Base-by-base conservation (phyloP, 1,139 yeast species). In the Suhomyces bolitotheri region DNA sequence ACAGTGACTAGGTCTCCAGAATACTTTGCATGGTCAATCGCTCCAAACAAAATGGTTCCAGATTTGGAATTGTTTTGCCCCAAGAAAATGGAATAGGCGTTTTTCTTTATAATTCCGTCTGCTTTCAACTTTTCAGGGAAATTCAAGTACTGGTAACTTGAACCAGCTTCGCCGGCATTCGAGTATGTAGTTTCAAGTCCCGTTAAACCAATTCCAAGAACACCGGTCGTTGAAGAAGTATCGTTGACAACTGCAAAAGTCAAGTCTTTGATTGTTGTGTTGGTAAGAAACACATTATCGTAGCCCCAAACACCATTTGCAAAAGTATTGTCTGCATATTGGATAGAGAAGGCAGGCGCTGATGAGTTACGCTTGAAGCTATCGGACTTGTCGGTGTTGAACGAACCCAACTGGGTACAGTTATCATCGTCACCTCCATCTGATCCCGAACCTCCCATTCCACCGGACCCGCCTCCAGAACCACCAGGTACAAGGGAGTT, bases 291-390 rank as follows among this genome's bases (percentile, higher is more conserved):
- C 17, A 76, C 65, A 31, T 52, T 54, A 45, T 75, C 83, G 30
- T 57, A 51, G 12, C 78, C 81, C 82, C 78, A 75, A 37, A 64
- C 54, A 28, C 95, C 95, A 6, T 50, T 43, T 3, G 90, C 88
- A 49, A 56, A 65, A 16, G 86, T 68, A 6, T 57, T 53, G 54
- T 85, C 95, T 21, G 81, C 90, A 49, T 86, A 86, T 20, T 60
- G 41, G 47, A 83, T 83, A 32, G 29, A 12, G 43, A 71, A 71
- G 1, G 42, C 40, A 2, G 61, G 55, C 3, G 69, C 69, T 2
- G 71, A 50, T 29, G 37, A 19, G 45, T 70, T 71, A 25, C 43
- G 36, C n/a, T 51, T 45, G 53, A 65, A 69, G 2, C 68, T 34
- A 31, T 51, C 54, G 4, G 73, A 65, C 5, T 46, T 42, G 2